Evolutionary conservation across 2,329 filamentous ascomycete genomes (phyloP).

Genomic region (Xylariales sp.): DNA sequence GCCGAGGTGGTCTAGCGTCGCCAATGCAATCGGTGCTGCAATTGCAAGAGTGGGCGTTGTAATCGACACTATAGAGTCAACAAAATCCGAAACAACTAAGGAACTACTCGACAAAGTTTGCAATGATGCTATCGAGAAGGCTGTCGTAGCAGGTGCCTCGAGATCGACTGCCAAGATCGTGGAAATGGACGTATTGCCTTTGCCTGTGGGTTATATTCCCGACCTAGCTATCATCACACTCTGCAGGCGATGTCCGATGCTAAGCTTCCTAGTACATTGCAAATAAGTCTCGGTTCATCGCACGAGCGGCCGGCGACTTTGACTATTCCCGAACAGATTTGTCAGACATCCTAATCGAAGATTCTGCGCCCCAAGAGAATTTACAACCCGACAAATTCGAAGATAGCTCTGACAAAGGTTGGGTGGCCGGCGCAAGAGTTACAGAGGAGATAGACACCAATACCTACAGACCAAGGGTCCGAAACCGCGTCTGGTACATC

Average conservation of each 20-base stretch:
- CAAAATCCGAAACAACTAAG: constrained; percentile 54
- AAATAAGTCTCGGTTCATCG: constrained; percentile 67
- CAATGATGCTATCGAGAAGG: constrained; percentile 57
- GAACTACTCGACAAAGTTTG: constrained; percentile 55
- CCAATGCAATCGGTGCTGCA: constrained; percentile 74
- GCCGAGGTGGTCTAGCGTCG: constrained; percentile 67
- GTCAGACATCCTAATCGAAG: constrained; percentile 31
- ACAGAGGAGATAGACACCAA: constrained; percentile 46
- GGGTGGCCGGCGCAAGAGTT: constrained; percentile 27
- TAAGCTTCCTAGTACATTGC: constrained; percentile 56
- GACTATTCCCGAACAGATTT: constrained; percentile 56
- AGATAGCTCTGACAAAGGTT: constrained; percentile 22
- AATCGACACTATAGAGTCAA: constrained; percentile 63
- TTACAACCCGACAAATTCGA: constrained; percentile 39
- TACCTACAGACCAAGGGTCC: constrained; percentile 61
- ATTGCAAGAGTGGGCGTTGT: constrained; percentile 69
- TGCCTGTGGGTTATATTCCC: constrained; percentile 55
- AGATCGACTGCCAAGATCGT: constrained; percentile 59
- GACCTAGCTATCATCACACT: background rate
- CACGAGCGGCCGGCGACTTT: constrained; percentile 69
- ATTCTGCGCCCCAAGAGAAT: constrained; percentile 23
- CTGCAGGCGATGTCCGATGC: background rate
- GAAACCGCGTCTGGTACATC: constrained; percentile 66
- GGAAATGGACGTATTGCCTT: constrained; percentile 65
- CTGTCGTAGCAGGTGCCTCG: constrained; percentile 59